phyloP scores from a whole-genome alignment of 495 filamentous ascomycete species.

The Neurospora sp. region DNA sequence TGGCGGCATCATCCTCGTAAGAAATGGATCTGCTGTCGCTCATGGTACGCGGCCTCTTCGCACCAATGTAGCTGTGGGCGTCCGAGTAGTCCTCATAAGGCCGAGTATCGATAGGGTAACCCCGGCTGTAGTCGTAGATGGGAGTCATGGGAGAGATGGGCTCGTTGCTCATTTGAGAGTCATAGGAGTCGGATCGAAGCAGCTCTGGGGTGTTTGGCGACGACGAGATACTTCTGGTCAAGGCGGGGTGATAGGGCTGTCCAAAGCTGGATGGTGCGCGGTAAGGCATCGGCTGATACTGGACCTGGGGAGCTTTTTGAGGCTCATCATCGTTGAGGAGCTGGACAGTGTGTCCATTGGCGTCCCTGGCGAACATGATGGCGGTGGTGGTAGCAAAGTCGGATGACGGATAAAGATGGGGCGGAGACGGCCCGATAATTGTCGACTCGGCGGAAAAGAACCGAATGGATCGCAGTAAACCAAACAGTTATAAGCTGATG shows the following conservation, averaged over 20 bases:
- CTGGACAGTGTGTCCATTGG: conserved; percentile 41
- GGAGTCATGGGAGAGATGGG: conserved; percentile 40
- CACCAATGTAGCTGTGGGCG: conserved; percentile 18
- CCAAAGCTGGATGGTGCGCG: conserved; percentile 1
- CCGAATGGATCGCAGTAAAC: background rate
- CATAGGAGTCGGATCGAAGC: conserved; percentile 43
- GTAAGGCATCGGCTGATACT: conserved; percentile 1
- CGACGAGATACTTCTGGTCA: conserved; percentile 23
- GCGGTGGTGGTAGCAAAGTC: conserved; percentile 2
- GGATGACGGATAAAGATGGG: background rate
- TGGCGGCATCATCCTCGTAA: conserved; percentile 34
- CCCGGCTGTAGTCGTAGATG: conserved; percentile 24
- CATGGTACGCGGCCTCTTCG: conserved; percentile 24
- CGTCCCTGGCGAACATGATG: conserved; percentile 39
- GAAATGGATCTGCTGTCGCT: conserved; percentile 16
- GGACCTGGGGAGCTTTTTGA: conserved; percentile 3
- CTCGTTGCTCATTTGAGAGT: conserved; percentile 41
- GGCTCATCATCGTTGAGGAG: conserved; percentile 41
- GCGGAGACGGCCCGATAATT: background rate
- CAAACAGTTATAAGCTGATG: background rate
- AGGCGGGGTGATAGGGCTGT: conserved; percentile 1
- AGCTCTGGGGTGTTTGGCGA: conserved; percentile 38
- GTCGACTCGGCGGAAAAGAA: background rate
- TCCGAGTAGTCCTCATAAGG: conserved; percentile 29
- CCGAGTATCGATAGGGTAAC: conserved; percentile 5